Evolutionary conservation across 2,329 filamentous ascomycete genomes (phyloP), one percentile per base, ranked within the genome.

Genomic region (Exophiala lecanii-corni): DNA sequence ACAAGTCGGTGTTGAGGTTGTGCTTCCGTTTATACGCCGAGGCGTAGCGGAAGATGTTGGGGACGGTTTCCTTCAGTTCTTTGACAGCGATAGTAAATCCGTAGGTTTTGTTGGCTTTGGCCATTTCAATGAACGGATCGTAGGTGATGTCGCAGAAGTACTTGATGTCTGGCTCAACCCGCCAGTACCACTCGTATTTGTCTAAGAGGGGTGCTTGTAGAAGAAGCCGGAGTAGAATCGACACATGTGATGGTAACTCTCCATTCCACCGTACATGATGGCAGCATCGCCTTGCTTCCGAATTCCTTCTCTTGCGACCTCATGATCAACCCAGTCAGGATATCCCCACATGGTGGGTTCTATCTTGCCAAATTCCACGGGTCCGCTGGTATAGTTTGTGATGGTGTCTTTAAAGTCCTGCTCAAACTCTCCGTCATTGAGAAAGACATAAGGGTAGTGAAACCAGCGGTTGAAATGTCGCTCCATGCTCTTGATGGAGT

Each of bases 61-160:
- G 92, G 0, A 98, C 92, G 0, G 92, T 98, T 67, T 98, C 92
- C 64, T 87, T 87, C 49, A 98, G 77, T 66, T 98, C 92, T 67
- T 98, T 98, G 60, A 98, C 89, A 25, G 92, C 92, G 62, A 98
- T 98, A 12, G 92, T 97, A 66, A 97, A 98, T 41, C 92, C 92
- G 58, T 98, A 98, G 0, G 91, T 97, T 72, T 98, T 98, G 71
- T 97, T 97, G 53, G 79, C 69, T 56, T 89, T 82, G 49, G 86
- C 86, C 92, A 98, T 98, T 64, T 89, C 83, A 48, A 92, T 75
- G 72, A 98, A 98, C 1, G 92, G 92, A 64, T 98, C 92, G 42
- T 98, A 98, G 54, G 92, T 98, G 56, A 98, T 97, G 63, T 98
- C 92, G 68, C 92, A 98, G 72, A 98, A 98, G 72, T 97, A 98